These are phyloP conservation scores for Amaranthus cruentus DNA, from an alignment of 148 eudicot genomes.

Conservation along the genomic window DNA sequence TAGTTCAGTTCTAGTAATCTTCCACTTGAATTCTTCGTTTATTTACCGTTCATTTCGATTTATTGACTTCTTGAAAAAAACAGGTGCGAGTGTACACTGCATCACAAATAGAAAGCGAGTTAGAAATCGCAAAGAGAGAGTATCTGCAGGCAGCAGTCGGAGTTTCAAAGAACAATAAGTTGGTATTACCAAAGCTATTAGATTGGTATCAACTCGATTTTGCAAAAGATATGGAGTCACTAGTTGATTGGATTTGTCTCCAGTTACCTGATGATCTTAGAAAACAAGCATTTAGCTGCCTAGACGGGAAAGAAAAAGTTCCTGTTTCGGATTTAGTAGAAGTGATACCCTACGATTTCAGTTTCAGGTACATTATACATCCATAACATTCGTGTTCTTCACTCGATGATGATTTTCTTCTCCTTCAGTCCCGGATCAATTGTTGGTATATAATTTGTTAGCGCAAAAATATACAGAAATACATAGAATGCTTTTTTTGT, in stretches of 20 bases:
- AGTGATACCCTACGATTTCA: slow-evolving; percentile 71
- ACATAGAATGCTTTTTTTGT: slow-evolving; percentile 1
- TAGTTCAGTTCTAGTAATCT: too few species aligned
- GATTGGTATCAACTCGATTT: slow-evolving; percentile 89
- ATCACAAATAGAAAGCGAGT: slow-evolving; percentile 69
- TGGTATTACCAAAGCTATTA: slow-evolving; percentile 68
- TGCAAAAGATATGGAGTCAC: slow-evolving; percentile 66
- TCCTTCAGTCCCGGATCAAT: background rate
- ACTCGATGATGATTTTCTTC: background rate
- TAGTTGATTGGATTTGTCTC: slow-evolving; percentile 87
- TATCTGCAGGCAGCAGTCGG: slow-evolving; percentile 79
- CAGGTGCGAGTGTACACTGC: slow-evolving; percentile 88
- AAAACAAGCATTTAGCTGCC: slow-evolving; percentile 40
- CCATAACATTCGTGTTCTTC: slow-evolving; percentile 13
- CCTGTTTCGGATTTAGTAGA: slow-evolving; percentile 46
- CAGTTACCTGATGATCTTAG: slow-evolving; percentile 67
- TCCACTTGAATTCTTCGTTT: background rate
- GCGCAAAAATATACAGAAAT: slow-evolving; percentile 18
- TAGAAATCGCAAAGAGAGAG: slow-evolving; percentile 78
- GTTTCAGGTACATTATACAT: slow-evolving; percentile 76
- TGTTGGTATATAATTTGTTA: slow-evolving; percentile 4
- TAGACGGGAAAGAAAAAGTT: slow-evolving; percentile 37
- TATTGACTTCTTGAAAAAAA: background rate
- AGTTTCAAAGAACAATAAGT: slow-evolving; percentile 39
- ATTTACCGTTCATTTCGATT: background rate